Conservation (phyloP, 2,329 filamentous ascomycete genomes). For the Nemania sp. region DNA sequence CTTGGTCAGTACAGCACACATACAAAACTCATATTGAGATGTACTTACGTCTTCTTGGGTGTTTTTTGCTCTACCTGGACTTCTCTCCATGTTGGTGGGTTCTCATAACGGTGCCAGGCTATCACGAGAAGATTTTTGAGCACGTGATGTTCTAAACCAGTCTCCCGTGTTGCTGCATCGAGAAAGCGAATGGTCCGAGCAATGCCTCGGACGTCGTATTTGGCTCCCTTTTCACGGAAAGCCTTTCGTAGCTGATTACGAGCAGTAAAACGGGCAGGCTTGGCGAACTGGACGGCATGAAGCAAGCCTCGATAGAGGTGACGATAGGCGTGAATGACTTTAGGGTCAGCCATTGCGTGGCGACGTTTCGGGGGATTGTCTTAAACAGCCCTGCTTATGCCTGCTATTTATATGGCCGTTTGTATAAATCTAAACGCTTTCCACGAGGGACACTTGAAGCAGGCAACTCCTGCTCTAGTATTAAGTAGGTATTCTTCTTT, state of each 20-base stretch:
- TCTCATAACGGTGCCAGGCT: constrained; percentile 54
- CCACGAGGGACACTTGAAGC: background rate
- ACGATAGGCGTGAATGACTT: constrained; percentile 75
- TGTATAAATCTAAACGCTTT: background rate
- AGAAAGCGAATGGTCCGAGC: constrained; percentile 78
- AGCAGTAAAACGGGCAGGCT: constrained; percentile 73
- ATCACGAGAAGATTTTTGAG: constrained; percentile 75
- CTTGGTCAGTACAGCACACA: constrained; percentile 33
- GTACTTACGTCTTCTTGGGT: constrained; percentile 38
- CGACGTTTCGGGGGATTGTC: too few relatives aligned
- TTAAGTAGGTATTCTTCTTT: background rate
- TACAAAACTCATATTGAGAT: constrained; percentile 12
- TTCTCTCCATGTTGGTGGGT: constrained; percentile 48
- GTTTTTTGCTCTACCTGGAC: constrained; percentile 30
- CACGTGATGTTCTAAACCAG: constrained; percentile 77
- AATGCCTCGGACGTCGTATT: constrained; percentile 65
- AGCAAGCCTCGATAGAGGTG: constrained; percentile 74
- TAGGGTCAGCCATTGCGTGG: constrained; percentile 50
- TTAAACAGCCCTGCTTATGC: background rate
- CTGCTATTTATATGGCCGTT: too few relatives aligned
- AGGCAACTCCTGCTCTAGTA: too few relatives aligned
- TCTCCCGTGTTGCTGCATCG: constrained; percentile 70
- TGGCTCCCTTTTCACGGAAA: constrained; percentile 64
- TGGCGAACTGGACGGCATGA: constrained; percentile 78
- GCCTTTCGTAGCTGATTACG: constrained; percentile 69